phyloP scores from a whole-genome alignment of 345 rosid species.

The Salix viminalis region DNA sequence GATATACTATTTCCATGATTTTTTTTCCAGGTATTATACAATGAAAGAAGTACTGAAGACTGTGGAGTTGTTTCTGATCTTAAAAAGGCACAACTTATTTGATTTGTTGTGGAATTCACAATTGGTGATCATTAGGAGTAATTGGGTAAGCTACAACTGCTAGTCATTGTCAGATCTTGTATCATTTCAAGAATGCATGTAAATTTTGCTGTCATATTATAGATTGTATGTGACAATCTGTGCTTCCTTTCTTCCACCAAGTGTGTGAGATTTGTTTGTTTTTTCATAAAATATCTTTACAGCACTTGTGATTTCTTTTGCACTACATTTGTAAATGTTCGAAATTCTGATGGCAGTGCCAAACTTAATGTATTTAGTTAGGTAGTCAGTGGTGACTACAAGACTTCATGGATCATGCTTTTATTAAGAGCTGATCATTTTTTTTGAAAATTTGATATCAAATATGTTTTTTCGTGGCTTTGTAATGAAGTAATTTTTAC shows the following conservation, averaged over 20 bases:
- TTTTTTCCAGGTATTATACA: conserved; percentile 41
- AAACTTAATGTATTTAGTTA: background rate
- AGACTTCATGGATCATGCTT: background rate
- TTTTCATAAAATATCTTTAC: background rate
- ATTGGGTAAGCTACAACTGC: conserved; percentile 17
- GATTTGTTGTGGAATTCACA: conserved; percentile 5
- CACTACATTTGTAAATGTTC: background rate
- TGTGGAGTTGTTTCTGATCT: too few species aligned
- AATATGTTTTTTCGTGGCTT: background rate
- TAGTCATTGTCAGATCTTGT: conserved; percentile 7
- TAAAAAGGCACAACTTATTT: conserved; percentile 50
- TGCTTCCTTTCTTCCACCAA: background rate
- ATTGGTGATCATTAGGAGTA: conserved; percentile 7
- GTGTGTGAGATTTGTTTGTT: background rate
- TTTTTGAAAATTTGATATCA: background rate
- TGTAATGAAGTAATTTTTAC: background rate
- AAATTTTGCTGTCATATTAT: background rate
- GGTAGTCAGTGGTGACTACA: background rate
- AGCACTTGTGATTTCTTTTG: background rate
- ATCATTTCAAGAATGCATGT: background rate
- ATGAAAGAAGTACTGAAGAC: too few species aligned
- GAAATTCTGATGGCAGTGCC: background rate
- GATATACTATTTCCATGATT: conserved; percentile 5
- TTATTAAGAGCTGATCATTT: background rate
- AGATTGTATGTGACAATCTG: background rate